Base-by-base conservation (phyloP, 2,329 filamentous ascomycete genomes). In the Penicillium sp. region DNA sequence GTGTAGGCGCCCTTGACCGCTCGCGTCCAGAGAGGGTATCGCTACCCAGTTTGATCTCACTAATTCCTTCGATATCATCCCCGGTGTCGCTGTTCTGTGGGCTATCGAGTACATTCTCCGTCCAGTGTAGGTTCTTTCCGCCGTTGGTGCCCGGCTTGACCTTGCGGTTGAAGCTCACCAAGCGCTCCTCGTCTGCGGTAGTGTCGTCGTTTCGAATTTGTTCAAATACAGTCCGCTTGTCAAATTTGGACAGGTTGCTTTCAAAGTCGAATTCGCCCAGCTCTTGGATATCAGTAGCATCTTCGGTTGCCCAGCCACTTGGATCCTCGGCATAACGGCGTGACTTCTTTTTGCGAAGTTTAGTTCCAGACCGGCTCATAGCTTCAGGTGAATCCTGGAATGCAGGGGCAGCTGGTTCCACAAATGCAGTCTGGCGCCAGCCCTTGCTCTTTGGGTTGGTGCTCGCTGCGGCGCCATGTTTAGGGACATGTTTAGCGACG, bases 191-290 rank as follows among this genome's bases (percentile, higher is more conserved):
- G 56, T 96, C 93, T n/a, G 93, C 90, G 9, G 93, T 86, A 31
- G 86, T 88, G 67, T 97, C 93, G 56, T 95, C 91, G 64, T 90
- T 91, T 59, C 91, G 84, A 74, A 97, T 94, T 75, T 97, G 89
- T 64, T 93, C 89, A 71, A 99, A 99, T 9, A 97, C 86, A 1
- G 87, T 88, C 56, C 89, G 86, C 78, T 97, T 97, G 79, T 97
- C 93, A 68, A 97, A 97, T 70, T 96, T 96, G 47, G 91, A 93
- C 33, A 97, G 81, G 64, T 92, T 92, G 54, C 86, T 87, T 67
- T 90, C 88, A 69, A 97, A 97, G 74, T 97, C 93, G 67, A 97
- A 97, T 60, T 97, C 94, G 12, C 90, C 91, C 81, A 94, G 85
- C 71, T 95, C 93, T 75, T 93, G 90, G 23, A 94, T 90, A 71